phyloP scores from a whole-genome alignment of 2,329 filamentous ascomycete genomes.

The Bipolaris cookei region DNA sequence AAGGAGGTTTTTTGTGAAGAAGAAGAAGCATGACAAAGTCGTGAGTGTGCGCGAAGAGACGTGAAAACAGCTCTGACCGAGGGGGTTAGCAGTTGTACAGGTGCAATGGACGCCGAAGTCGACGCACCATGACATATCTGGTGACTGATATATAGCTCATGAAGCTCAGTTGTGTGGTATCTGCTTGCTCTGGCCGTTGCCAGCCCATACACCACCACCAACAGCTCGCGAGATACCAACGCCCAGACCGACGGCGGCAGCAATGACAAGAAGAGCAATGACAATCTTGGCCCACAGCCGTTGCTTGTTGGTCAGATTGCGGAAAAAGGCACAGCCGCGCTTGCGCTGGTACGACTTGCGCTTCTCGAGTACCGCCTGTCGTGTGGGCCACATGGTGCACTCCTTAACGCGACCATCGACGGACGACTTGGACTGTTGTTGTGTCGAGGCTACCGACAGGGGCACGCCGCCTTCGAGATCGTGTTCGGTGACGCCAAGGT shows the following conservation, averaged over 20 bases:
- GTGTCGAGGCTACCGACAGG: slow-evolving; percentile 49
- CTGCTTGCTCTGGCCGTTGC: slow-evolving; percentile 46
- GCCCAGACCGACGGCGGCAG: slow-evolving; percentile 55
- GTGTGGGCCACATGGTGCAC: slow-evolving; percentile 60
- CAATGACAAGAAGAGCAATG: slow-evolving; percentile 54
- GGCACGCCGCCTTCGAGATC: slow-evolving; percentile 50
- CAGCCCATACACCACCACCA: slow-evolving; percentile 55
- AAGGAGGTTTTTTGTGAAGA: neutral
- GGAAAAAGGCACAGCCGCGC: slow-evolving; percentile 51
- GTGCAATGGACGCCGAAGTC: neutral
- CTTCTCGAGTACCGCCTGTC: slow-evolving; percentile 55
- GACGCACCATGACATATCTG: slow-evolving; percentile 1
- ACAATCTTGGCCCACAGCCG: slow-evolving; percentile 54
- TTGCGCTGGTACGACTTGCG: slow-evolving; percentile 49
- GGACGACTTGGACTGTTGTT: slow-evolving; percentile 48
- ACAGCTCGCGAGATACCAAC: slow-evolving; percentile 58
- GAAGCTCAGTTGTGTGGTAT: slow-evolving; percentile 37
- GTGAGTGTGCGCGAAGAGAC: slow-evolving; percentile 11
- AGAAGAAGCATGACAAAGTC: slow-evolving; percentile 18
- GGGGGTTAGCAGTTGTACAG: neutral
- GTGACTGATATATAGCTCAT: neutral
- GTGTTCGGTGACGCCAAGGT: slow-evolving; percentile 47
- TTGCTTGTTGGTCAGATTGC: slow-evolving; percentile 52
- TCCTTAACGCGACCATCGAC: slow-evolving; percentile 55
- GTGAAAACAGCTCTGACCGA: slow-evolving; percentile 6